Percentiles rank a stretch among this genome's conserved stretches.
These are phyloP conservation scores for Serendipita sp. DNA, from an alignment of 768 basidiomycete genomes.

Conservation along the genomic window DNA sequence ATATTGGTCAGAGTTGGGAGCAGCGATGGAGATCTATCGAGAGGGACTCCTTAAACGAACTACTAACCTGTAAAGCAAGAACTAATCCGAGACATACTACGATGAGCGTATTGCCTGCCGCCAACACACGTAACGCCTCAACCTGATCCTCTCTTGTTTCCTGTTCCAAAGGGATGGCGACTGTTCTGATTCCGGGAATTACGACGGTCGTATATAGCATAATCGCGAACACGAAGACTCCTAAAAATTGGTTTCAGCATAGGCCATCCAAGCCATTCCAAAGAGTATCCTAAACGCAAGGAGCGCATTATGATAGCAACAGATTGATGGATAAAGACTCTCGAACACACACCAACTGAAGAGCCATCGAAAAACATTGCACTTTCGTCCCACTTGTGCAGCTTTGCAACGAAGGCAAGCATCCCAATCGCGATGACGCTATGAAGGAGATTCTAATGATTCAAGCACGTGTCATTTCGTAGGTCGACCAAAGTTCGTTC, in stretches of 20 bases:
- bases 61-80: slow-evolving; percentile 52
- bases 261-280: no score
- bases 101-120: slow-evolving; percentile 78
- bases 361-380: slow-evolving; percentile 93
- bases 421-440: slow-evolving; percentile 68
- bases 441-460: slow-evolving; percentile 61
- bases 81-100: slow-evolving; percentile 48
- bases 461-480: background rate
- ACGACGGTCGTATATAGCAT: slow-evolving; percentile 73
- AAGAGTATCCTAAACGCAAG: background rate
- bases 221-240: slow-evolving; percentile 54
- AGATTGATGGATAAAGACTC: slow-evolving; percentile 1
- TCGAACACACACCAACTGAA: slow-evolving; percentile 47
- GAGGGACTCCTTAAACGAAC: slow-evolving; percentile 5
- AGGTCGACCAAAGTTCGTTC: background rate
- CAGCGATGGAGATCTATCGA: no score
- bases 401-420: slow-evolving; percentile 55
- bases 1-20: slow-evolving; percentile 4
- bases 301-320: slow-evolving; percentile 3
- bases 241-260: slow-evolving; percentile 23
- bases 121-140: slow-evolving; percentile 64
- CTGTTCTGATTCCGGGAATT: slow-evolving; percentile 58
- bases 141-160: slow-evolving; percentile 51
- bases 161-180: slow-evolving; percentile 39
- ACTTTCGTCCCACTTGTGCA: slow-evolving; percentile 79